Conservation (phyloP, 257 asterid genomes). For the Nicotiana tomentosiformis region DNA sequence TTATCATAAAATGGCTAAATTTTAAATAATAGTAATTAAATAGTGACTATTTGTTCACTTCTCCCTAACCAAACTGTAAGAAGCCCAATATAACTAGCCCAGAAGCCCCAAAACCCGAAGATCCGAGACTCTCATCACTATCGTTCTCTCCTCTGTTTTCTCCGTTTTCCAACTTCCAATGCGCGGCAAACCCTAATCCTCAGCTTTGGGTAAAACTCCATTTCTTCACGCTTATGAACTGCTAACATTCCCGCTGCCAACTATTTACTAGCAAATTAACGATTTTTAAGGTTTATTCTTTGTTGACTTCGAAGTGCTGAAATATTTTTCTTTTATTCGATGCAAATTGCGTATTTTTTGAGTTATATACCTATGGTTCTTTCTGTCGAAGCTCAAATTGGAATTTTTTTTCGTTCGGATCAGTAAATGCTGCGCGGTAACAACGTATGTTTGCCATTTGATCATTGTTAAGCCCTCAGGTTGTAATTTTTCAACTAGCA, state of each 20-base stretch:
- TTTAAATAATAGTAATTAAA: no score
- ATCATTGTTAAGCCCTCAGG: not conserved
- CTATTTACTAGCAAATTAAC: not conserved
- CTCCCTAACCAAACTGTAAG: no score
- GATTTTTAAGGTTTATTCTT: not conserved
- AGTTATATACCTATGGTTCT: not conserved
- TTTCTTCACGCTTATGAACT: not conserved
- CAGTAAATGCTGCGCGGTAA: not conserved
- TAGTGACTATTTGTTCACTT: no score
- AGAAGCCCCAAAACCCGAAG: not conserved
- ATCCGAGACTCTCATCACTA: not conserved
- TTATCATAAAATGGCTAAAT: no score
- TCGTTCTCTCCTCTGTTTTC: not conserved
- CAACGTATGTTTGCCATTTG: not conserved
- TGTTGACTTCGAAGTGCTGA: no score
- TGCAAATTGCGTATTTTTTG: not conserved
- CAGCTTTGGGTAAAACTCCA: not conserved
- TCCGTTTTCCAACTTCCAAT: not conserved
- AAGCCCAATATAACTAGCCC: not conserved
- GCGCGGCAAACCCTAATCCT: constrained; percentile 2
- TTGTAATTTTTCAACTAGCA: not conserved
- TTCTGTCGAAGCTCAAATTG: not conserved
- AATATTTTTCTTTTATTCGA: not conserved
- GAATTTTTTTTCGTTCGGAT: not conserved
- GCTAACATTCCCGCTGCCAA: no score